These are phyloP conservation scores for Jatropha podagrica DNA, from an alignment of 441 rosid species.

Conservation along the genomic window DNA sequence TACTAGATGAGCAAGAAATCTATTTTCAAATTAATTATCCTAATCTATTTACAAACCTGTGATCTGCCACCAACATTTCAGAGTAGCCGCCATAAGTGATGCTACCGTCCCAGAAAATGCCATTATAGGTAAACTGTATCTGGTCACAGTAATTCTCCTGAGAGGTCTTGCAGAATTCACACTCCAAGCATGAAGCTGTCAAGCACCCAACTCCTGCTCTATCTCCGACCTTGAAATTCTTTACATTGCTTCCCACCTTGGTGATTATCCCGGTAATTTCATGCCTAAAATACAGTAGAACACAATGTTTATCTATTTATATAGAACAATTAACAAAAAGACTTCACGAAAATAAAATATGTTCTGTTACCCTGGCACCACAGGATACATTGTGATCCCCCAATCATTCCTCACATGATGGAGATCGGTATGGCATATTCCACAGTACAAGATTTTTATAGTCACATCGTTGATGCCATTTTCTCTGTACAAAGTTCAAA, in stretches of 20 bases:
- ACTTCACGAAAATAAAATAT: too few species aligned
- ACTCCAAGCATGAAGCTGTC: slow-evolving; percentile 56
- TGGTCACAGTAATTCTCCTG: slow-evolving; percentile 68
- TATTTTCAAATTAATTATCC: not conserved
- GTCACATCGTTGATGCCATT: slow-evolving; percentile 71
- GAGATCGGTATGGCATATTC: slow-evolving; percentile 75
- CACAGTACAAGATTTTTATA: slow-evolving; percentile 64
- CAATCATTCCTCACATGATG: slow-evolving; percentile 62
- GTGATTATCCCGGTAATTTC: slow-evolving; percentile 63
- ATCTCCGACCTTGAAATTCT: slow-evolving; percentile 57
- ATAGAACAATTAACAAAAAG: too few species aligned
- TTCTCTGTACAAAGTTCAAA: slow-evolving; percentile 39
- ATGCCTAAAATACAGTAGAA: slow-evolving; percentile 39
- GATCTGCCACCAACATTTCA: slow-evolving; percentile 53
- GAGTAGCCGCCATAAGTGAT: slow-evolving; percentile 62
- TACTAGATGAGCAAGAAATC: not conserved
- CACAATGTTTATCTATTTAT: too few species aligned
- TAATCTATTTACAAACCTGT: slow-evolving; percentile 28
- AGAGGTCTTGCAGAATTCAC: slow-evolving; percentile 51
- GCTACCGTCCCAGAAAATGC: slow-evolving; percentile 63
- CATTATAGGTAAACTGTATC: slow-evolving; percentile 51
- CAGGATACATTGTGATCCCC: slow-evolving; percentile 79
- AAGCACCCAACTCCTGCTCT: slow-evolving; percentile 66
- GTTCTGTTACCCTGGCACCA: slow-evolving; percentile 64
- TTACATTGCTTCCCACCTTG: slow-evolving; percentile 53